Conservation (phyloP, 2,329 filamentous ascomycete species). For the Monosporascus ibericus region DNA sequence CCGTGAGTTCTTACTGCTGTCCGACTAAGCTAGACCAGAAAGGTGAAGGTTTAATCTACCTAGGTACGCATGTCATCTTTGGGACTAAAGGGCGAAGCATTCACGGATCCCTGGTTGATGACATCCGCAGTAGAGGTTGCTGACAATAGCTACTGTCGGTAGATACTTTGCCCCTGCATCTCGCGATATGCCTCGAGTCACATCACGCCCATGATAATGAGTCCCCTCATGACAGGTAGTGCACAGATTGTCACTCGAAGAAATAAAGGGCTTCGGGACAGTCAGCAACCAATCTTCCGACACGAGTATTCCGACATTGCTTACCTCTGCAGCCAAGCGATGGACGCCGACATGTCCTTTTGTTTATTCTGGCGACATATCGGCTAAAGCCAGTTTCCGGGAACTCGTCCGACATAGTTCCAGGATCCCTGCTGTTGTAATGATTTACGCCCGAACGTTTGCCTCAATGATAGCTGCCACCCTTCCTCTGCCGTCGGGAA, state of each 20-base stretch:
- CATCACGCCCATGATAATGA: no score
- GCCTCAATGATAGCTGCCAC: not conserved
- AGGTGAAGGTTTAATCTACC: no score
- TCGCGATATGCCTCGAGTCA: no score
- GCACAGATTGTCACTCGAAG: not conserved
- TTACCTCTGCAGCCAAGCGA: constrained; percentile 10
- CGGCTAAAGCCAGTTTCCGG: constrained; percentile 20
- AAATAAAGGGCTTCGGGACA: not conserved
- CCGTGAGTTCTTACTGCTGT: no score
- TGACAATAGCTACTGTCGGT: no score
- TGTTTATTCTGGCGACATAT: constrained; percentile 22
- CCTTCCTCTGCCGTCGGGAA: not conserved
- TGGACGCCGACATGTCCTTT: constrained; percentile 25
- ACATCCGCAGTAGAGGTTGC: no score
- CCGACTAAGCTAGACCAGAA: no score
- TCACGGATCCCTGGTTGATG: no score
- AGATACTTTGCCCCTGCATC: no score
- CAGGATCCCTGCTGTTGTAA: not conserved
- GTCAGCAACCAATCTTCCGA: not conserved
- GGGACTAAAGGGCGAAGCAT: no score
- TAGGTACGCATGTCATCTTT: no score
- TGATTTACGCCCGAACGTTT: not conserved
- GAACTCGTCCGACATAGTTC: constrained; percentile 1
- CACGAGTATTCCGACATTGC: not conserved
- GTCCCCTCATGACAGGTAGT: no score